Evolutionary conservation across 371 early-diverging fungal species (phyloP).

Genomic region (Blakeslea trispora): DNA sequence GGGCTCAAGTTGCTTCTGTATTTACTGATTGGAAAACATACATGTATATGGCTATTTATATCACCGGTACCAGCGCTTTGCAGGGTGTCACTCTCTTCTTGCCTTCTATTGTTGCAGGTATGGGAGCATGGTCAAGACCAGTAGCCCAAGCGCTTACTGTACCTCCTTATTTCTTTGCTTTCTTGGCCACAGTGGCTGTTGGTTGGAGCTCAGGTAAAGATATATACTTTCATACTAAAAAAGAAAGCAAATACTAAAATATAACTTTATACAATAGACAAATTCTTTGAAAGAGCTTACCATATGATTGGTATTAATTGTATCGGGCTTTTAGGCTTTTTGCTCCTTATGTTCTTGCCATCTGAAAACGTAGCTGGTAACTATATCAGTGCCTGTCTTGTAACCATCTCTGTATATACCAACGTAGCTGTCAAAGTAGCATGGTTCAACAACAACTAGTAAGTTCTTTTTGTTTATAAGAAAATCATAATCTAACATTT

Average conservation of each 20-base stretch:
- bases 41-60: slow-evolving; percentile 38
- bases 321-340: slow-evolving; percentile 28
- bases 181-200: slow-evolving; percentile 23
- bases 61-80: slow-evolving; percentile 39
- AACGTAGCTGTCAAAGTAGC: slow-evolving; percentile 41
- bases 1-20: slow-evolving; percentile 38
- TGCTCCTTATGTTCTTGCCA: slow-evolving; percentile 33
- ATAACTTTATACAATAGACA: slow-evolving; percentile 10
- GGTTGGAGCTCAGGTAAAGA: slow-evolving; percentile 39
- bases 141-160: slow-evolving; percentile 38
- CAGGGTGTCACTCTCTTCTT: slow-evolving; percentile 48
- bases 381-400: slow-evolving; percentile 34
- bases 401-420: slow-evolving; percentile 34
- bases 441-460: slow-evolving; percentile 44
- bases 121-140: slow-evolving; percentile 44
- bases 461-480: no score
- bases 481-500: no score
- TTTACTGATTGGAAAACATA: slow-evolving; percentile 50
- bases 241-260: neutral
- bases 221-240: no score
- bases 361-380: slow-evolving; percentile 15
- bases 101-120: slow-evolving; percentile 35
- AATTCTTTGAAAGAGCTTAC: slow-evolving; percentile 28
- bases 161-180: slow-evolving; percentile 41
- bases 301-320: slow-evolving; percentile 34